Evolutionary conservation across 148 eudicot genomes (phyloP).

Genomic region (Fallopia convolvulus): DNA sequence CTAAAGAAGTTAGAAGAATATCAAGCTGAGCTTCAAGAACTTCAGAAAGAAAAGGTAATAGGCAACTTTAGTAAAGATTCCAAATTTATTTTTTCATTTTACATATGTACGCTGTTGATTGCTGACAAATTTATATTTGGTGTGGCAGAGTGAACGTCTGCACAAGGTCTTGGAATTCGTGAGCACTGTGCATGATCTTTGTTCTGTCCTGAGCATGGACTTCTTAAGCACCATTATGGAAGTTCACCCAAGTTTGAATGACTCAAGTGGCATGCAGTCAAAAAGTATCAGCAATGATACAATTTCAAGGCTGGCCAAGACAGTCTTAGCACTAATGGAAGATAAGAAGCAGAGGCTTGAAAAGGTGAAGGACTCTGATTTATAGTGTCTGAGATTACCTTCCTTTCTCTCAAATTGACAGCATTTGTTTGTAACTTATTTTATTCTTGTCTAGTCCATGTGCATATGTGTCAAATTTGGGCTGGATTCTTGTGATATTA

Average conservation of each 20-base stretch:
- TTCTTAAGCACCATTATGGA: conserved; percentile 79
- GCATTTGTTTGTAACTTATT: neutral
- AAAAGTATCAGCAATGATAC: conserved; percentile 96
- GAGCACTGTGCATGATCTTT: conserved; percentile 90
- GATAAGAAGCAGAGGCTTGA: conserved; percentile 84
- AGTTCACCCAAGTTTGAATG: conserved; percentile 95
- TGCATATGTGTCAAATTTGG: neutral
- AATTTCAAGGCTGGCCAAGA: conserved; percentile 70
- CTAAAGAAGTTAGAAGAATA: conserved; percentile 78
- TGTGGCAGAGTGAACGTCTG: conserved; percentile 82
- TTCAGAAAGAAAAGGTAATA: conserved; percentile 82
- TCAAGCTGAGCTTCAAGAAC: conserved; percentile 83
- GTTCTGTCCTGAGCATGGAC: conserved; percentile 95
- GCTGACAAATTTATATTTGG: conserved; percentile 1
- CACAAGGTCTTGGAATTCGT: conserved; percentile 93
- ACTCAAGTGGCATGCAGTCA: conserved; percentile 63
- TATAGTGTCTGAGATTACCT: neutral
- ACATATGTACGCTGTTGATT: neutral
- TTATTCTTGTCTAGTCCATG: neutral
- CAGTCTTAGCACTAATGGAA: conserved; percentile 70
- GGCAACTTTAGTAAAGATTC: neutral
- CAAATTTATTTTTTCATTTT: neutral
- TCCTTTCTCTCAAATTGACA: neutral
- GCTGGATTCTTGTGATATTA: neutral
- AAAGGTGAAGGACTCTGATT: conserved; percentile 41